These are phyloP conservation scores for Metarhizium guizhouense DNA, from an alignment of 2,329 filamentous ascomycete species.

Conservation along the genomic window DNA sequence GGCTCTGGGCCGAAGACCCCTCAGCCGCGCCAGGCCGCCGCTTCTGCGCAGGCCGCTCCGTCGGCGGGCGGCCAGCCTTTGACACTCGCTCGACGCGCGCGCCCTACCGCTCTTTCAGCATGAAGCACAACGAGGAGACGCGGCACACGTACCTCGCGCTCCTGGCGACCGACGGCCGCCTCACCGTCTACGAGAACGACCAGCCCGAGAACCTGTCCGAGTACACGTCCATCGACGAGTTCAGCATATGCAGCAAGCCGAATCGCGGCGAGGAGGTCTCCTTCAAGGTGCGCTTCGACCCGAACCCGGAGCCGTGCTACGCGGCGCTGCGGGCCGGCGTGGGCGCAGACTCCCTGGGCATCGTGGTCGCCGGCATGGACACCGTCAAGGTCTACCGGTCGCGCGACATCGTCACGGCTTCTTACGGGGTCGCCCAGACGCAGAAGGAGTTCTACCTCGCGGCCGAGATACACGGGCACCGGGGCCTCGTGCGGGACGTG, in stretches of 20 bases:
- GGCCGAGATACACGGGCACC: conserved; percentile 64
- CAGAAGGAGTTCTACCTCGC: conserved; percentile 79
- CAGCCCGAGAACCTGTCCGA: conserved; percentile 73
- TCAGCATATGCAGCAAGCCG: conserved; percentile 63
- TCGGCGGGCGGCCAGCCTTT: conserved; percentile 40
- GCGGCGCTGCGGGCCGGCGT: conserved; percentile 72
- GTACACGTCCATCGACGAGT: conserved; percentile 67
- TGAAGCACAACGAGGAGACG: conserved; percentile 72
- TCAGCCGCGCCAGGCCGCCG: conserved; percentile 71
- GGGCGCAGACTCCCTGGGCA: conserved; percentile 64
- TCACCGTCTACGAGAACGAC: conserved; percentile 77
- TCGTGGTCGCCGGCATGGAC: conserved; percentile 83
- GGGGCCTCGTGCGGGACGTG: conserved; percentile 73
- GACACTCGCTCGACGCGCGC: conserved; percentile 47
- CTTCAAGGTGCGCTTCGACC: conserved; percentile 82
- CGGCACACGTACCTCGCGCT: conserved; percentile 78
- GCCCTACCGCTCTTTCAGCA: conserved; percentile 73
- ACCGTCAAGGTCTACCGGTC: conserved; percentile 77
- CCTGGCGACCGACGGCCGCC: conserved; percentile 70
- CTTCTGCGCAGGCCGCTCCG: conserved; percentile 57
- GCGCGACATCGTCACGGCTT: conserved; percentile 43
- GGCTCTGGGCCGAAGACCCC: conserved; percentile 87
- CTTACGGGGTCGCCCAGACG: conserved; percentile 43
- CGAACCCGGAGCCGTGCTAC: conserved; percentile 74
- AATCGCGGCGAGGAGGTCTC: conserved; percentile 75